Evolutionary conservation across 345 rosid species (phyloP), one percentile per base, ranked within the genome.

Genomic region (Syzygium grande): DNA sequence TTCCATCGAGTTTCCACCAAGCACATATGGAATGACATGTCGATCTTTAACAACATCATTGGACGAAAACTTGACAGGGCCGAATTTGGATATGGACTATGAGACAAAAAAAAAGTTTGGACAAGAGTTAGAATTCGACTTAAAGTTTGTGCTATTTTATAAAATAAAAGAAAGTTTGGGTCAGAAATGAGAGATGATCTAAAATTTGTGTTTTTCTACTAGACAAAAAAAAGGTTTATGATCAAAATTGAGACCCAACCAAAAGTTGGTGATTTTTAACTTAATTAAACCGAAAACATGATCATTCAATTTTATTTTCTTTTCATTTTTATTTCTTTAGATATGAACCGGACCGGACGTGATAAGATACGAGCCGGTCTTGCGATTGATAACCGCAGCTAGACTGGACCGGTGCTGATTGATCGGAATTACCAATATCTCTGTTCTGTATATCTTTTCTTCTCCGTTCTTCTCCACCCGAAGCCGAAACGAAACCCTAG

Each of bases 51-150:
- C 25, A 5, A 25, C 1, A 4, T 58, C 7, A 1, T 58, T 25
- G 25, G 3, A 58, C 3, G 2, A 23, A 0, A 25, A 25, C 0
- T 59, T 59, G 3, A 58, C 1, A 0, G 1, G 5, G 15, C 3
- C 0, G 0, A 59, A 11, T 11, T 27, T 59, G 5, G 29, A 0
- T 5, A 59, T 10, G 0, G 0, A 25, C n/a, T 51, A 51, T 51
- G 11, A 51, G 52, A 51, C 11, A 51, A 51, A 8, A 11, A 51
- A 51, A 51, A 51, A 9, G 52, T 51, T 51, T 8, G 52, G 52
- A 10, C 2, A 0, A 58, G 29, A 58, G 25, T 25, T 58, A 6
- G 29, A 10, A 58, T 25, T 51, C 10, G 52, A 51, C 3, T 51
- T 51, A 51, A 51, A 51, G 12, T 51, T 9, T 0, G 13, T 51